Evolutionary conservation across 352 stramenopile genomes (phyloP), one percentile per base, ranked within the genome.

Genomic region (Pythium dissotocum): DNA sequence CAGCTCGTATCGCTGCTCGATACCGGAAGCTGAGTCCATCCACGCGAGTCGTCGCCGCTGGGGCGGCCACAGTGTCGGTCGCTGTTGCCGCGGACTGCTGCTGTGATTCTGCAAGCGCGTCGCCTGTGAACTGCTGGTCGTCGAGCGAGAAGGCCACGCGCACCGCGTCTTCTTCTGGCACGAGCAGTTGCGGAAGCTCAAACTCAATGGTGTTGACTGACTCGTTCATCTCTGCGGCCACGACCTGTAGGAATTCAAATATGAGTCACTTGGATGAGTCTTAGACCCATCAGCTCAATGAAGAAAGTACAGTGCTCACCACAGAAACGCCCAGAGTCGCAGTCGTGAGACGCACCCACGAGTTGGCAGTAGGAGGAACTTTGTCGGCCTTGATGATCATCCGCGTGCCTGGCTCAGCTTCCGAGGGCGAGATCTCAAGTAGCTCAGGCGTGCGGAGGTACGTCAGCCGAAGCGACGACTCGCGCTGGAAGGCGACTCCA

Each of bases 401-500:
- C 21, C 61, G 51, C 28, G 53, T 44, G 1, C 73, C 70, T 40
- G 63, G 60, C 9, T 63, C 40, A 0, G 67, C 73, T 13, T 80
- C 73, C 21, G 40, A 16, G 4, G 73, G 70, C 10, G 67, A 28
- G 18, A 78, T 59, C 14, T 76, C 67, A 4, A 71, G 28, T 32
- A 74, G 30, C 8, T 60, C 18, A 10, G 75, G 75, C 0, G 36
- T 26, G 0, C 51, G 21, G n/a, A 54, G 77, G 58, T 78, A 84
- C 26, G 49, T 57, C 28, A 82, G 71, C 16, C 65, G 56, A 13
- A 81, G 44, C 38, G 66, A 67, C n/a, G 70, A 67, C 12, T 87
- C 65, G 12, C 38, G 68, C 6, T 76, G 66, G 40, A 85, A 89
- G 61, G 85, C 70, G 5, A 71, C 32, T 0, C 80, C 80, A 30